phyloP scores from a whole-genome alignment of 176 grass and related monocot genomes.

The Microstegium vimineum region DNA sequence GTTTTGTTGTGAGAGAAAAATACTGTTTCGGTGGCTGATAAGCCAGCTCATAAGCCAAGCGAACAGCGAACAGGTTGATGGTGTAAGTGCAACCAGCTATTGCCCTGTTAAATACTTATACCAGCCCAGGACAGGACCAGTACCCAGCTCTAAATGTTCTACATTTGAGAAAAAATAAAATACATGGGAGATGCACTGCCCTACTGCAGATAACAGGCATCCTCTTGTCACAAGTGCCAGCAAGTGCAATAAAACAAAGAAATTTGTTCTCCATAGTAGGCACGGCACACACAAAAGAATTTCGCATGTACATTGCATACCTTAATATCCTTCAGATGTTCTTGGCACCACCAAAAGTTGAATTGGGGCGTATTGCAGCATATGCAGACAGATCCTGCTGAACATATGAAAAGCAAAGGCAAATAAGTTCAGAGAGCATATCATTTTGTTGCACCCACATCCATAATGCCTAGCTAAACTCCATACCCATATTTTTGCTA shows the following conservation, averaged over 20 bases:
- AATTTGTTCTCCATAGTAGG: not conserved
- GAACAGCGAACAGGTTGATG: too few relatives aligned
- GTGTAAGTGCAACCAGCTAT: not conserved
- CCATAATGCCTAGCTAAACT: not conserved
- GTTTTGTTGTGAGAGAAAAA: too few relatives aligned
- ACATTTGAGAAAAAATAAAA: slow-evolving; percentile 16
- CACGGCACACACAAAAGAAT: not conserved
- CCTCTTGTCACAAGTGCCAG: not conserved
- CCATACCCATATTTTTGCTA: not conserved
- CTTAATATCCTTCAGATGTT: slow-evolving; percentile 47
- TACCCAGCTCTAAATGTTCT: not conserved
- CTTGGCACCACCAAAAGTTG: slow-evolving; percentile 61
- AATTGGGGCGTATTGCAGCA: slow-evolving; percentile 44
- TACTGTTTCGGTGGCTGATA: too few relatives aligned
- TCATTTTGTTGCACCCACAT: not conserved
- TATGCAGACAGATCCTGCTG: slow-evolving; percentile 66
- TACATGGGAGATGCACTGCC: not conserved
- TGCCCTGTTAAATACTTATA: not conserved
- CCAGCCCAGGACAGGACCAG: not conserved
- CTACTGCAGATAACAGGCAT: not conserved
- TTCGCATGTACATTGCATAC: not conserved
- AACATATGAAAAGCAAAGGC: slow-evolving; percentile 12
- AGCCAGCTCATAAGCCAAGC: too few relatives aligned
- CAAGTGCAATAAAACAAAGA: slow-evolving; percentile 4
- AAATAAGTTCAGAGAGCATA: slow-evolving; percentile 22